These are phyloP conservation scores for Bipolaris gigantea DNA, from an alignment of 2,329 filamentous ascomycete genomes.

Conservation along the genomic window DNA sequence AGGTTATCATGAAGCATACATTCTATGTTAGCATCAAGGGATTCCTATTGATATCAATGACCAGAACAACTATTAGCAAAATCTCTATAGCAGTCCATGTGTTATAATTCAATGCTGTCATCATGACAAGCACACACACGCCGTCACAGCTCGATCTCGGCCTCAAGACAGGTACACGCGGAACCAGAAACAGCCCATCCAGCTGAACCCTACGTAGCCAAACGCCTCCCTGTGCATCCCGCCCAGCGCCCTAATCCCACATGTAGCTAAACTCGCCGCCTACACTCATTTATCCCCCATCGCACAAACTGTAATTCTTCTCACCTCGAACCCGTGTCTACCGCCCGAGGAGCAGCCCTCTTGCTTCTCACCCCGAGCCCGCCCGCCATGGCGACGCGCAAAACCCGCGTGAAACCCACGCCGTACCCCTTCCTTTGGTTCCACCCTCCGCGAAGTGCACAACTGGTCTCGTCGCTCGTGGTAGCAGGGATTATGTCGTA, in stretches of 20 bases:
- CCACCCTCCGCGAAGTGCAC: conserved; percentile 47
- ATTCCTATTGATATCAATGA: too few relatives aligned
- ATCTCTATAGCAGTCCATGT: background rate
- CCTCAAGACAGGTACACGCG: background rate
- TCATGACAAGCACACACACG: background rate
- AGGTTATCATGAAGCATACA: too few relatives aligned
- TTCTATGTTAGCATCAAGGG: too few relatives aligned
- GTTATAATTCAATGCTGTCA: background rate
- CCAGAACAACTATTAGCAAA: too few relatives aligned
- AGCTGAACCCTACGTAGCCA: background rate
- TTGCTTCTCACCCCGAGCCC: too few relatives aligned
- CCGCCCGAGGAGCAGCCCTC: background rate
- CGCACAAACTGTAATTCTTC: too few relatives aligned
- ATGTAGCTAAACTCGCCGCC: background rate
- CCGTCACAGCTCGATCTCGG: background rate
- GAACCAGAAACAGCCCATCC: background rate
- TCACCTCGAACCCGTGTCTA: background rate
- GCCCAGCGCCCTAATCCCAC: background rate
- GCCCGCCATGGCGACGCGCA: conserved; percentile 19
- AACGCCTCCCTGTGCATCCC: background rate
- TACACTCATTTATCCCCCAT: too few relatives aligned
- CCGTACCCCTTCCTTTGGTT: conserved; percentile 50
- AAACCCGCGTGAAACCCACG: conserved; percentile 43
- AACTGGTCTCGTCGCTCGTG: conserved; percentile 51
- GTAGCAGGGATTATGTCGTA: conserved; percentile 58